Evolutionary conservation across 2,329 filamentous ascomycete genomes (phyloP).

Genomic region (Elsinoe arachidis): DNA sequence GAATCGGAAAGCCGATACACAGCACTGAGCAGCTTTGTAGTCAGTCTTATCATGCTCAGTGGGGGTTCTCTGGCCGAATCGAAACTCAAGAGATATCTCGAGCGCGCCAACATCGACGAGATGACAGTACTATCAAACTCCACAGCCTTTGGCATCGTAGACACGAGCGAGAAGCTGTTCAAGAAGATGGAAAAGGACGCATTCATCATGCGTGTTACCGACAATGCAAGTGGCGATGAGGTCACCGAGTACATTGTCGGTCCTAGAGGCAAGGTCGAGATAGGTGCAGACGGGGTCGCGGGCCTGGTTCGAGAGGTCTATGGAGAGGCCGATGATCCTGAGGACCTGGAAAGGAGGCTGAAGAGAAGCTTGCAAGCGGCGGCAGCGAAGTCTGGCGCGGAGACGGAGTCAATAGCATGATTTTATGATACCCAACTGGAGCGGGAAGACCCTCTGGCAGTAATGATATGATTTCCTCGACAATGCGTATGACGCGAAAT

Average conservation of each 20-base stretch:
- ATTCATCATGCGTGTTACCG: slow-evolving; percentile 68
- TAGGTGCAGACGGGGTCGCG: slow-evolving; percentile 67
- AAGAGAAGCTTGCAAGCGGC: slow-evolving; percentile 26
- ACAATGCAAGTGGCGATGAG: slow-evolving; percentile 63
- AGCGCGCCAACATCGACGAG: slow-evolving; percentile 64
- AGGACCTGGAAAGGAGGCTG: slow-evolving; percentile 28
- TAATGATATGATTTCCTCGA: no score
- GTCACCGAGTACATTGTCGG: slow-evolving; percentile 75
- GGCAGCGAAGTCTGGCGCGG: slow-evolving; percentile 11
- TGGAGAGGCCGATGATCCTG: slow-evolving; percentile 29
- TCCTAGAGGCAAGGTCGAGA: slow-evolving; percentile 74
- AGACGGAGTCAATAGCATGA: not conserved
- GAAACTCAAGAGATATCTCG: slow-evolving; percentile 68
- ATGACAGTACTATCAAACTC: slow-evolving; percentile 52
- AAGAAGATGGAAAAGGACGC: slow-evolving; percentile 70
- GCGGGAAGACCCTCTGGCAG: no score
- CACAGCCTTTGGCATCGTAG: slow-evolving; percentile 27
- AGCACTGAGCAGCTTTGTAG: slow-evolving; percentile 70
- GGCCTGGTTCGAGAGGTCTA: slow-evolving; percentile 56
- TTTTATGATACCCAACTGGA: not conserved
- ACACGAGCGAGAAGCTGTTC: slow-evolving; percentile 67
- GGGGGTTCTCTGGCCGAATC: slow-evolving; percentile 66
- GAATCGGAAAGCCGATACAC: slow-evolving; percentile 70
- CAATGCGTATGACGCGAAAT: no score
- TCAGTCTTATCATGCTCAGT: slow-evolving; percentile 65